A percentile compares a stretch with the other conserved stretches of the same genome.
Evolutionary conservation across 306 rosid species (phyloP).

Genomic region (Hippophae gyantsensis): DNA sequence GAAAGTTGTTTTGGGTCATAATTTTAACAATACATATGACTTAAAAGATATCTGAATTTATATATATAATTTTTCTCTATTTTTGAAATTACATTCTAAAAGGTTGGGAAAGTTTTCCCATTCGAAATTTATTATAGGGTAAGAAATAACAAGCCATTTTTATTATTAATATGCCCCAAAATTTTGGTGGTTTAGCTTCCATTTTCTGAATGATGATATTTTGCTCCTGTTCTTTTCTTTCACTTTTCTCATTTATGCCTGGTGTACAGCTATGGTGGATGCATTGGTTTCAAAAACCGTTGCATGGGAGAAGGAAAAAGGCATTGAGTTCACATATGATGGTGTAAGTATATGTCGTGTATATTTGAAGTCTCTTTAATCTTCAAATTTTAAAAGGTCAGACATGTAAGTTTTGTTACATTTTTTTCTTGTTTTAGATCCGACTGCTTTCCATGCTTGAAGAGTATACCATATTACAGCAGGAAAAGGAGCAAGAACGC

Average conservation of each 20-base stretch:
- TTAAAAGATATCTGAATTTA: too few species aligned
- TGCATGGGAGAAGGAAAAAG: conserved; percentile 67
- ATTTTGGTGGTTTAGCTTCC: too few species aligned
- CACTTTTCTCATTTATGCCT: conserved; percentile 3
- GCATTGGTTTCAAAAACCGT: conserved; percentile 44
- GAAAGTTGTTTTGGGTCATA: too few species aligned
- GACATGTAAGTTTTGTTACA: background rate
- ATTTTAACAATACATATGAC: too few species aligned
- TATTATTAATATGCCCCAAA: too few species aligned
- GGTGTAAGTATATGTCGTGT: conserved; percentile 29
- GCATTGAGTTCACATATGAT: conserved; percentile 44
- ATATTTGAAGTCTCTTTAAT: background rate
- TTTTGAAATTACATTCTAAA: too few species aligned
- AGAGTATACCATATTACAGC: conserved; percentile 40
- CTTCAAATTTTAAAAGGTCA: background rate
- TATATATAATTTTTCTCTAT: too few species aligned
- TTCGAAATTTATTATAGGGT: too few species aligned
- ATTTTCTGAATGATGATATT: too few species aligned
- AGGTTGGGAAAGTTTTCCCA: too few species aligned
- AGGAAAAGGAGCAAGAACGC: conserved; percentile 61
- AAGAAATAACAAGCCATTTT: too few species aligned
- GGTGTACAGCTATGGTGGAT: conserved; percentile 53
- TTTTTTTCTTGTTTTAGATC: conserved; percentile 19
- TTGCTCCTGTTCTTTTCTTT: background rate
- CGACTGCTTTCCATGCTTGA: conserved; percentile 53